Evolutionary conservation across 2,329 filamentous ascomycete species (phyloP).

Genomic region (Hymenoscyphus fraxineus): DNA sequence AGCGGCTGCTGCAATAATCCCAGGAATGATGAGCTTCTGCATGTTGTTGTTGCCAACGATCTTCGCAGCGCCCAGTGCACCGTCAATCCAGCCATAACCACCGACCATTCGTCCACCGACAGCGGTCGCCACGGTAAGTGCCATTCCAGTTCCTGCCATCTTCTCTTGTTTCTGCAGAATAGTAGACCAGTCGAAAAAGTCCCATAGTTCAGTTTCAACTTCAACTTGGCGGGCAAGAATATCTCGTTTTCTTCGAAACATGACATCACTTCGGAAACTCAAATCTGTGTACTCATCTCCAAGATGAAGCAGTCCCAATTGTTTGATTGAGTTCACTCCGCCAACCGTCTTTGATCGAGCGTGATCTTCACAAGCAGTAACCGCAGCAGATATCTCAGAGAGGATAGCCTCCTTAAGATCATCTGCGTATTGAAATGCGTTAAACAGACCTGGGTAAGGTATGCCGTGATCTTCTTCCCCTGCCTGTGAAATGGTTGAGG

Average conservation of each 20-base stretch:
- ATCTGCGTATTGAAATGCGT: conserved; percentile 87
- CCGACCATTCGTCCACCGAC: conserved; percentile 78
- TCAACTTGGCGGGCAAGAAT: conserved; percentile 79
- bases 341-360: conserved; percentile 73
- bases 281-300: conserved; percentile 83
- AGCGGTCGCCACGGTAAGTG: conserved; percentile 83
- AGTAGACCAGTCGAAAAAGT: conserved; percentile 86
- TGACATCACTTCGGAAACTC: conserved; percentile 84
- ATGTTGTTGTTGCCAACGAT: conserved; percentile 78
- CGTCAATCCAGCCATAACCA: conserved; percentile 84
- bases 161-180: conserved; percentile 91
- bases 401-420: conserved; percentile 91
- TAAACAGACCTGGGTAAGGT: conserved; percentile 79
- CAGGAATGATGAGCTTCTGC: conserved; percentile 75
- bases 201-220: conserved; percentile 80
- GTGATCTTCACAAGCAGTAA: conserved; percentile 76
- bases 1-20: conserved; percentile 65
- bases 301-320: conserved; percentile 81
- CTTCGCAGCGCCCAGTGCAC: conserved; percentile 75
- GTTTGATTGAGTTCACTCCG: conserved; percentile 84
- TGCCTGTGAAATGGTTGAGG: conserved; percentile 69
- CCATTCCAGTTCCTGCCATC: conserved; percentile 89
- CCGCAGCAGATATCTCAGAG: conserved; percentile 75
- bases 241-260: conserved; percentile 86
- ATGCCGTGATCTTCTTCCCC: conserved; percentile 77